Evolutionary conservation across 1,139 yeast genomes (phyloP), one percentile per base, ranked within the genome.

Genomic region (Magnusiomyces ingens): DNA sequence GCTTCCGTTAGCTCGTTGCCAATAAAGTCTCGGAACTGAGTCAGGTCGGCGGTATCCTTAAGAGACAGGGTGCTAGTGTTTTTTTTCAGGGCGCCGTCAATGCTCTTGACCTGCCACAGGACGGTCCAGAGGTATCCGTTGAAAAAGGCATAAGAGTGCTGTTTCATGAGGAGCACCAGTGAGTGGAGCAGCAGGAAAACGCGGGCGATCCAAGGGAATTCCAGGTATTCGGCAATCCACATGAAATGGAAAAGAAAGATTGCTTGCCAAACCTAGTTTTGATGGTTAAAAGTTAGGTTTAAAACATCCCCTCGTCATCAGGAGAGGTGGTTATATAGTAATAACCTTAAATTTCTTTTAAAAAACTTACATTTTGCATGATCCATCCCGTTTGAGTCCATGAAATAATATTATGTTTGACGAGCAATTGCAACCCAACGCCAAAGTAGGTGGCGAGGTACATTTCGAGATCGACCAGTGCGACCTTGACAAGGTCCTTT

Each of bases 61-160:
- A 10, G 22, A 12, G 21, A 12, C 18, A 29, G 13, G 18, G 41
- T n/a, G 13, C 18, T 37, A 4, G 15, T n/a, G 18, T 37, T 11
- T 11, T 37, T 37, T 10, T 12, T 19, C 38, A 45, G n/a, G 3
- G 32, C 37, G 4, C 3, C 3, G n/a, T 45, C 48, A 29, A 45
- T 45, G 11, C 2, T 4, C 4, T 45, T 37, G 13, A 45, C 40
- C n/a, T 45, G 48, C 10, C 17, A 3, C n/a, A 26, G 15, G 38
- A 45, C 38, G 2, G 15, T 72, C 93, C 95, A 88, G 54, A 90
- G 72, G 66, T 90, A 88, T 0, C 97, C 98, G 65, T 90, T 90
- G 71, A 83, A 91, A 63, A 84, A 88, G 0, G 87, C 88, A 65
- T 83, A 91, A 1, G 96, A 88, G 67, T 91, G 97, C 82, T 84